Percentiles rank a stretch among this genome's conserved stretches.
These are phyloP conservation scores for Meyerozyma guilliermondii DNA, from an alignment of 1,139 yeast genomes.

Conservation along the genomic window DNA sequence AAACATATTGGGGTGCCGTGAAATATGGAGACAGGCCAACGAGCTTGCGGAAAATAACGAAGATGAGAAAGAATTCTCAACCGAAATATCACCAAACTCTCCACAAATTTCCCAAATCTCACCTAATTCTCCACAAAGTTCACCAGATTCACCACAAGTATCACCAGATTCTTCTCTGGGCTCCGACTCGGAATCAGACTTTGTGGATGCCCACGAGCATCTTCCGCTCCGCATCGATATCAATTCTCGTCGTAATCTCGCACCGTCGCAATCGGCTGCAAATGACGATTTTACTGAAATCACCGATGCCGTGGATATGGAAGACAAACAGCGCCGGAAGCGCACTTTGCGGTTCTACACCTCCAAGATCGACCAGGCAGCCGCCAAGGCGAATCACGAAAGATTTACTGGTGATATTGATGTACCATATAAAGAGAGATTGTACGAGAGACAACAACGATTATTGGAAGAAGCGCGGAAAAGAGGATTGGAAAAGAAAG, in stretches of 20 bases:
- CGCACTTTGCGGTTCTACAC: slow-evolving; percentile 91
- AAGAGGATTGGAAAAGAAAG: slow-evolving; percentile 60
- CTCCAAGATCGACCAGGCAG: slow-evolving; percentile 87
- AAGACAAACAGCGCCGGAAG: slow-evolving; percentile 79
- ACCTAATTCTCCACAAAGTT: too few species aligned
- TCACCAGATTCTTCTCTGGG: neutral
- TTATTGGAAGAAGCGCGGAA: slow-evolving; percentile 82
- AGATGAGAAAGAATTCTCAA: slow-evolving; percentile 12
- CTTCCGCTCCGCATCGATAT: slow-evolving; percentile 26
- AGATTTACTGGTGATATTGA: slow-evolving; percentile 80
- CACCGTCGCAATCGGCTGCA: neutral
- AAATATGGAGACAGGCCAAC: slow-evolving; percentile 82
- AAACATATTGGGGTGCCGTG: slow-evolving; percentile 71
- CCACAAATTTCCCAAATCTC: too few species aligned
- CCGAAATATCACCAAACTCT: too few species aligned
- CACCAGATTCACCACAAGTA: too few species aligned
- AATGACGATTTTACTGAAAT: slow-evolving; percentile 59
- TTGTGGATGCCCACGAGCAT: slow-evolving; percentile 14
- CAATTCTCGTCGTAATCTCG: slow-evolving; percentile 11
- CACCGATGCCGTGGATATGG: slow-evolving; percentile 72
- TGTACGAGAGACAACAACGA: slow-evolving; percentile 84
- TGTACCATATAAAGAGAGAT: slow-evolving; percentile 86
- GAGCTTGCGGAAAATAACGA: slow-evolving; percentile 36
- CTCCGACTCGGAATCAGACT: slow-evolving; percentile 2
- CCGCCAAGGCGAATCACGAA: slow-evolving; percentile 47